These are phyloP conservation scores for Leonotis leonurus DNA, from an alignment of 257 asterid species.

Conservation along the genomic window DNA sequence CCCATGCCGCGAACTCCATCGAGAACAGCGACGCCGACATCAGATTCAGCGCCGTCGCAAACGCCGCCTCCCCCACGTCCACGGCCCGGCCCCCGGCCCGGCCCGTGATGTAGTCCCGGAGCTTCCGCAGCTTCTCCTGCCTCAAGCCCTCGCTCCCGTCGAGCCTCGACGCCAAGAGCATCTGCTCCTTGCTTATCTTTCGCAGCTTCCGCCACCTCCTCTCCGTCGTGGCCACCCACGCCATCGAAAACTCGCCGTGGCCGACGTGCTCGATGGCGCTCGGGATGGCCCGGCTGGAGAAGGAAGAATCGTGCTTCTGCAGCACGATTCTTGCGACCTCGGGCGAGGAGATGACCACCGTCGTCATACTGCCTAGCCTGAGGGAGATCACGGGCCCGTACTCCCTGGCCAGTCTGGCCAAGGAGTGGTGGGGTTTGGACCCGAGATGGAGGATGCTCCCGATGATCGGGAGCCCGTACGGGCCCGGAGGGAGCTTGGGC, in stretches of 20 bases:
- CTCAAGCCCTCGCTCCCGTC: slow-evolving; percentile 29
- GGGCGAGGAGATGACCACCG: slow-evolving; percentile 12
- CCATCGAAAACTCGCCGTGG: slow-evolving; percentile 22
- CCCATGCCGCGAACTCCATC: slow-evolving; percentile 36
- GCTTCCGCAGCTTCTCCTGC: slow-evolving; percentile 27
- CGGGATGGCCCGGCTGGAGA: slow-evolving; percentile 9
- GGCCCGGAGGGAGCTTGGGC: slow-evolving; percentile 19
- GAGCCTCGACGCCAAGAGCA: slow-evolving; percentile 28
- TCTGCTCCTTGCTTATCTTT: slow-evolving; percentile 29
- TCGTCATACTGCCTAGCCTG: slow-evolving; percentile 14
- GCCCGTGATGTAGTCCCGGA: slow-evolving; percentile 23
- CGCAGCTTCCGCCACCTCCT: slow-evolving; percentile 32
- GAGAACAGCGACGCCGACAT: slow-evolving; percentile 52
- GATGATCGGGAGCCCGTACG: slow-evolving; percentile 1
- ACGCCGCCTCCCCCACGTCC: slow-evolving; percentile 31
- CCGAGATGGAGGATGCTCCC: slow-evolving; percentile 22
- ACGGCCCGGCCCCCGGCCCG: slow-evolving; percentile 35
- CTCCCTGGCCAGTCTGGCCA: not conserved
- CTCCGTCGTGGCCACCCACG: slow-evolving; percentile 24
- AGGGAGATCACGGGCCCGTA: slow-evolving; percentile 23
- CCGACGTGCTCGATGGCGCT: not conserved
- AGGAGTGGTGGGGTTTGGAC: slow-evolving; percentile 23
- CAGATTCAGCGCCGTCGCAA: slow-evolving; percentile 39
- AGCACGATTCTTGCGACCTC: slow-evolving; percentile 1
- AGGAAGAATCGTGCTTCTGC: not conserved